Base-by-base conservation (phyloP, 176 grass and related monocot species). In the Saccharum officinarum region DNA sequence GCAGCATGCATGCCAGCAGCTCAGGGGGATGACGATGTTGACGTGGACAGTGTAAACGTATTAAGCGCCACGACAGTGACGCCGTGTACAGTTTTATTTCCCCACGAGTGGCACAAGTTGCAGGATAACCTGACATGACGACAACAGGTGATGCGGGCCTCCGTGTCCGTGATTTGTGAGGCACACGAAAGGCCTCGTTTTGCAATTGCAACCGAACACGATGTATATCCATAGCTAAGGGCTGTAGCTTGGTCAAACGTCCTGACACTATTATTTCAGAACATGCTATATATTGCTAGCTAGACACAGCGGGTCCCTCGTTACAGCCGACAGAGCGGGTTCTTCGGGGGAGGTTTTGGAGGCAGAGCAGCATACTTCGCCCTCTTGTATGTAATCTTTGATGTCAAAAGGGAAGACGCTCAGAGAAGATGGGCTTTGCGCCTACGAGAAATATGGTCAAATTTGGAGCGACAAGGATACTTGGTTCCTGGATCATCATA, bases 121-220 rank as follows among this genome's bases (percentile, higher is more conserved):
- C 46, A 34, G 72, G 15, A 33, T 33, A 52, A 52, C 46, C 26
- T 34, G 73, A 76, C 47, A 36, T 22, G 73, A 50, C 17, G 73
- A 76, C 73, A 75, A 52, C 71, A 33, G 28, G 25, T 6, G 25
- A 74, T 50, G 44, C 26, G 25, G 25, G 26, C 44, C 44, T 52
- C 31, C 5, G 34, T 36, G 34, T 4, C 4, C 2, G 31, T 20
- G 10, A 15, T 75, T 76, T 76, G 73, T 52, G 49, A 76, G 73
- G 73, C 49, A 15, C 73, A n/a, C 30, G 17, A n/a, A 76, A n/a
- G 17, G 73, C 73, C 73, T 76, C 47, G 47, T 57, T 55, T 57
- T 76, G 73, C 73, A 76, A 57, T n/a, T 37, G 73, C 49, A 76
- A 76, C 73, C 28, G 31, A 44, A 42, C 42, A 13, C 26, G 10